These are phyloP conservation scores for Pseudomicrostroma phylloplanum DNA, from an alignment of 1,284 basidiomycete genomes.

Conservation along the genomic window DNA sequence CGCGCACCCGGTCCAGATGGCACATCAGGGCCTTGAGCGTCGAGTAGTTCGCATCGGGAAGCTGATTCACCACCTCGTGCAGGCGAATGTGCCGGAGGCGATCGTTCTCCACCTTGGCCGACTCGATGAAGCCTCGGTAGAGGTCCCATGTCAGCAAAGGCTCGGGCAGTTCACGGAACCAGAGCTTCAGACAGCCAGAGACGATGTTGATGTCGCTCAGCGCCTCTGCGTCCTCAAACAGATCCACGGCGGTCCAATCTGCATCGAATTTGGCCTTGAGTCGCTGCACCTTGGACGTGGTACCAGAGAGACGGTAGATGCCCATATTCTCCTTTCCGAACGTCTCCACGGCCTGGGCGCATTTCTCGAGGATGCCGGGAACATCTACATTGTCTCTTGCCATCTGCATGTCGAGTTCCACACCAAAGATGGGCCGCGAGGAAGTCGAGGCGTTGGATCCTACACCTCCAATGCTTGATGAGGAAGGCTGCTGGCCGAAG, in stretches of 20 bases:
- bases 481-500: neutral
- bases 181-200: constrained; percentile 84
- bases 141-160: constrained; percentile 78
- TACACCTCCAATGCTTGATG: neutral
- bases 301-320: constrained; percentile 89
- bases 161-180: constrained; percentile 93
- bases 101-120: constrained; percentile 87
- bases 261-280: constrained; percentile 75
- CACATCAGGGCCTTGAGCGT: constrained; percentile 93
- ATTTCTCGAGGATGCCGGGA: constrained; percentile 80
- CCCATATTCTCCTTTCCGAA: constrained; percentile 70
- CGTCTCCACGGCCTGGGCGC: constrained; percentile 78
- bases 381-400: constrained; percentile 78
- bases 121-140: constrained; percentile 88
- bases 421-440: constrained; percentile 62
- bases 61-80: constrained; percentile 92
- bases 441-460: neutral
- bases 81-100: constrained; percentile 85
- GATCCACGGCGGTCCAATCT: constrained; percentile 48
- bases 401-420: constrained; percentile 88
- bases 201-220: constrained; percentile 89
- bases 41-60: constrained; percentile 96
- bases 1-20: constrained; percentile 64
- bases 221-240: constrained; percentile 31
- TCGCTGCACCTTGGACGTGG: constrained; percentile 75